Base-by-base conservation (phyloP, 1,284 basidiomycete genomes). In the Pholiota adiposa region DNA sequence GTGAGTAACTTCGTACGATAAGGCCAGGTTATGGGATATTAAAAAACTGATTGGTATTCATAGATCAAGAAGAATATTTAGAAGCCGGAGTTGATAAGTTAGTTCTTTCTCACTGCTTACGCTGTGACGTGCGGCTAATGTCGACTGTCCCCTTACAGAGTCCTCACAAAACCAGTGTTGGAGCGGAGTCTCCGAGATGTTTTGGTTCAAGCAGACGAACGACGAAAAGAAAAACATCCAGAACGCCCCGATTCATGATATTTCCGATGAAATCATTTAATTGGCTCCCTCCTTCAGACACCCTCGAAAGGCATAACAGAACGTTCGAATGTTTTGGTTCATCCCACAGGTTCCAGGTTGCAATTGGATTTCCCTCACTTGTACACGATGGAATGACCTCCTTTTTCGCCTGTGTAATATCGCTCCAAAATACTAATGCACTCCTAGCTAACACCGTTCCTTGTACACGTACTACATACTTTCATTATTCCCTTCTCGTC, bases 81-180 rank as follows among this genome's bases (percentile, higher is more conserved):
- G 83, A 83, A 0, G 91, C 92, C 4, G 92, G 92, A 5, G 92
- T 86, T 44, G 88, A 94, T 73, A 82, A 85, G 89, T 90, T 72
- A 63, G 87, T 77, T 11, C 21, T 77, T 16, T 33, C 41, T 33
- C 16, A 11, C 16, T n/a, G 19, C 56, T 19, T 40, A 23, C 46
- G 34, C 48, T 31, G 50, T 40, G 31, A 29, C 27, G 11, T 31
- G 11, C 51, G 58, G 23, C 44, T 70, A 50, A 69, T 48, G n/a
- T n/a, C n/a, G 19, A 48, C 9, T 18, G 4, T 29, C 53, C 58
- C n/a, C n/a, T n/a, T n/a, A 34, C 63, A 86, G 80, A 50, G 82
- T 89, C 36, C 73, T 90, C 60, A 89, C 87, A 36, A 90, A 90
- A 71, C 88, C 88, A 0, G 88, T 90, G 1, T 77, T 84, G 29